phyloP scores from a whole-genome alignment of 148 eudicot genomes.

The Rhododendron henanense region DNA sequence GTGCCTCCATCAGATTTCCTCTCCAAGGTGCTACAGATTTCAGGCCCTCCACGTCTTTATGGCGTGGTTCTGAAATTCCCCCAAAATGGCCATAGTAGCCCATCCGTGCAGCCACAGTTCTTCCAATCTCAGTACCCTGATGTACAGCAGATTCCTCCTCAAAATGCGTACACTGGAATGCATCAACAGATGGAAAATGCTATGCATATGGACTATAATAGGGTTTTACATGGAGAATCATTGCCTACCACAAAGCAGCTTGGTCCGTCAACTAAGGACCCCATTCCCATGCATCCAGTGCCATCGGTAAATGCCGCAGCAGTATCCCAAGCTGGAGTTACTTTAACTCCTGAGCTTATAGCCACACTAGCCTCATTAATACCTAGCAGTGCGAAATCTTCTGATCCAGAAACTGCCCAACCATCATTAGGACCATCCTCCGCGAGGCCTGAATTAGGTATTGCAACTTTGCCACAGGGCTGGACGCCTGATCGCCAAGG shows the following conservation, averaged over 20 bases:
- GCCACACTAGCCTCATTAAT: slow-evolving; percentile 71
- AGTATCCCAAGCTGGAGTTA: slow-evolving; percentile 44
- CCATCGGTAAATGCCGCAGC: slow-evolving; percentile 34
- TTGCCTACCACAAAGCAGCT: slow-evolving; percentile 29
- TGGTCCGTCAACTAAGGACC: slow-evolving; percentile 23
- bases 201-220: slow-evolving; percentile 32
- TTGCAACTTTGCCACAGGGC: slow-evolving; percentile 25
- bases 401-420: slow-evolving; percentile 33
- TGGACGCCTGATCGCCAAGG: slow-evolving; percentile 53
- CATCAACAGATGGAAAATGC: slow-evolving; percentile 36
- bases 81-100: slow-evolving; percentile 33
- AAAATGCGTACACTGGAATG: slow-evolving; percentile 32
- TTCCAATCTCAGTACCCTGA: slow-evolving; percentile 39
- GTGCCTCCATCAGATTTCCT: slow-evolving; percentile 96
- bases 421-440: slow-evolving; percentile 32
- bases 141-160: slow-evolving; percentile 26
- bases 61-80: slow-evolving; percentile 86
- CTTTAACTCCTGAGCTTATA: slow-evolving; percentile 82
- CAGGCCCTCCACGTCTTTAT: slow-evolving; percentile 80
- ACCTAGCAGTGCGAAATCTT: slow-evolving; percentile 46
- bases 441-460: slow-evolving; percentile 18
- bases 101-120: slow-evolving; percentile 37
- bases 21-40: slow-evolving; percentile 57
- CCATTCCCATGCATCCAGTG: slow-evolving; percentile 24
- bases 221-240: slow-evolving; percentile 29